A percentile compares a stretch with the other conserved stretches of the same genome.
Evolutionary conservation across 768 basidiomycete species (phyloP).

Genomic region (Leucocoprinus sp.): DNA sequence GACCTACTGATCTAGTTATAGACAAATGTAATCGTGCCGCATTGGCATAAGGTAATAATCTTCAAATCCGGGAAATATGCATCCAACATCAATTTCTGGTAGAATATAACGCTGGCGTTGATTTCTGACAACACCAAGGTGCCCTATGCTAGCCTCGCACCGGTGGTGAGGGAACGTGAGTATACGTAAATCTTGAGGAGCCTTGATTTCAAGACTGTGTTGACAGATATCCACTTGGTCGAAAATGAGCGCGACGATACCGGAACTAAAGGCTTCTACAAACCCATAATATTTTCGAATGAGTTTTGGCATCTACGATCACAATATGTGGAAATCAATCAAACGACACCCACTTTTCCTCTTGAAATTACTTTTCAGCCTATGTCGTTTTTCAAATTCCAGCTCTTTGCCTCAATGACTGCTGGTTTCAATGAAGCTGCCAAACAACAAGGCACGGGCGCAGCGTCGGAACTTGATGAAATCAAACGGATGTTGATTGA

Average conservation of each 20-base stretch:
- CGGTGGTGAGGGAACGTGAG: slow-evolving; percentile 56
- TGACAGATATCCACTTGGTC: slow-evolving; percentile 56
- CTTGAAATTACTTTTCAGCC: slow-evolving; percentile 80
- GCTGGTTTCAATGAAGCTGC: slow-evolving; percentile 81
- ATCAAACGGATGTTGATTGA: slow-evolving; percentile 90
- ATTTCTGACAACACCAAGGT: slow-evolving; percentile 62
- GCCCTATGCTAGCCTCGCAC: slow-evolving; percentile 46
- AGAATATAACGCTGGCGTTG: slow-evolving; percentile 86
- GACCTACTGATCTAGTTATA: slow-evolving; percentile 15
- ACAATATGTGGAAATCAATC: slow-evolving; percentile 78
- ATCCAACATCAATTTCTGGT: slow-evolving; percentile 3
- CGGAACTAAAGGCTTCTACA: slow-evolving; percentile 65
- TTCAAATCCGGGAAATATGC: background rate
- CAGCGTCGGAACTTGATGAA: slow-evolving; percentile 80
- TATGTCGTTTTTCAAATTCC: slow-evolving; percentile 82
- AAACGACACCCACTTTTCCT: slow-evolving; percentile 71
- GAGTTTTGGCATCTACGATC: slow-evolving; percentile 91
- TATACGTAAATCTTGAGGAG: slow-evolving; percentile 12
- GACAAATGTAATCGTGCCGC: slow-evolving; percentile 61
- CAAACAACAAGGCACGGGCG: slow-evolving; percentile 59
- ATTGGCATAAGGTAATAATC: slow-evolving; percentile 67
- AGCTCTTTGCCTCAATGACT: slow-evolving; percentile 77
- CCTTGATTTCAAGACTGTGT: slow-evolving; percentile 5
- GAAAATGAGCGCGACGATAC: slow-evolving; percentile 52
- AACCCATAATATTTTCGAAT: slow-evolving; percentile 86